phyloP scores from a whole-genome alignment of 78 protist species.

The Acrasis kona region DNA sequence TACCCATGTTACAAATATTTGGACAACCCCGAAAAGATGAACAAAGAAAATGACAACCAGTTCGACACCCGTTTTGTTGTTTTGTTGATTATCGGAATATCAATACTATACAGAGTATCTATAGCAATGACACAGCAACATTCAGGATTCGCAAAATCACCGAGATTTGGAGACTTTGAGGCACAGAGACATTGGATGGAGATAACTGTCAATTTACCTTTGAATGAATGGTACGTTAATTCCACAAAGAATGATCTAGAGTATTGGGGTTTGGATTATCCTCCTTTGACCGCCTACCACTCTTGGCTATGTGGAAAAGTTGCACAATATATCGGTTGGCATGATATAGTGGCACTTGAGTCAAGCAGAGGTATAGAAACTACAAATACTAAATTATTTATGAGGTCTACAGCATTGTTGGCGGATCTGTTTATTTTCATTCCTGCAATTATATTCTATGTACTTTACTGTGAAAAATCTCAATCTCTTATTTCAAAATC shows the following conservation, averaged over 20 bases:
- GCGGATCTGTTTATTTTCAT: slow-evolving; percentile 65
- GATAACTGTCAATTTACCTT: slow-evolving; percentile 72
- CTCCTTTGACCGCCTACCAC: slow-evolving; percentile 92
- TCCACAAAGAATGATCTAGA: slow-evolving; percentile 68
- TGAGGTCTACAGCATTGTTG: slow-evolving; percentile 67
- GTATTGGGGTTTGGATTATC: slow-evolving; percentile 99
- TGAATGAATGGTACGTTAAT: slow-evolving; percentile 29
- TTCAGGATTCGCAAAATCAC: slow-evolving; percentile 43
- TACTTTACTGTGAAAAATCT: no score
- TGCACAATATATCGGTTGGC: background rate
- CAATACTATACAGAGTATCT: background rate
- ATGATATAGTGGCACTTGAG: slow-evolving; percentile 24
- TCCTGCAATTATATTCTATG: no score
- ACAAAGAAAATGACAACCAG: background rate
- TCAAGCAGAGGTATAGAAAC: slow-evolving; percentile 81
- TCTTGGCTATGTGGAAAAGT: slow-evolving; percentile 32
- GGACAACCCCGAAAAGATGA: background rate
- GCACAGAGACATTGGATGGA: slow-evolving; percentile 99
- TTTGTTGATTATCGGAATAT: background rate
- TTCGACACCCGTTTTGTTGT: background rate
- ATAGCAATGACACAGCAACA: background rate
- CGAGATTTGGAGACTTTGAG: slow-evolving; percentile 94
- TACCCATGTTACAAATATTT: background rate
- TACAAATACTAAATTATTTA: slow-evolving; percentile 40
- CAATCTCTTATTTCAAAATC: no score